Conservation (phyloP, 2,329 filamentous ascomycete genomes). For the Cytospora schulzeri region DNA sequence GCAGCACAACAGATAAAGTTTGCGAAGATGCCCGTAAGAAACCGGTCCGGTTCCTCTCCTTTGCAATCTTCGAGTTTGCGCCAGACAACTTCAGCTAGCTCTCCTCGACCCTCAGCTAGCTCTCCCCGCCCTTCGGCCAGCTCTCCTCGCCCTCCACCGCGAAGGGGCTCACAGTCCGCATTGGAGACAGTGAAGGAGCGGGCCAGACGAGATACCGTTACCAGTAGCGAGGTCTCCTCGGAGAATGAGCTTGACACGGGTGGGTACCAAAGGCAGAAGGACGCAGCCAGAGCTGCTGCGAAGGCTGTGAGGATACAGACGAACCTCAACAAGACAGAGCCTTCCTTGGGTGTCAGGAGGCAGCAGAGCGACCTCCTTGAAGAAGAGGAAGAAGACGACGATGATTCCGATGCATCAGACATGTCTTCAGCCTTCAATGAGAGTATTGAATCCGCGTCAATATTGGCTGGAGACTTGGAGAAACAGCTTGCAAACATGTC, state of each 20-base stretch:
- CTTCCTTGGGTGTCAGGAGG: constrained; percentile 45
- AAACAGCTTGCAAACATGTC: constrained; percentile 51
- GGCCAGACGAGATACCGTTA: constrained; percentile 73
- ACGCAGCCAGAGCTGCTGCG: constrained; percentile 61
- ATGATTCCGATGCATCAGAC: constrained; percentile 64
- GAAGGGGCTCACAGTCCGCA: constrained; percentile 72
- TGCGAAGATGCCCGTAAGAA: constrained; percentile 88
- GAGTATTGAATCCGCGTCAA: constrained; percentile 71
- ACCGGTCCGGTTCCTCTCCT: constrained; percentile 85
- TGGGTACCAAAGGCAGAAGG: constrained; percentile 64
- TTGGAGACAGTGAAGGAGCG: constrained; percentile 71
- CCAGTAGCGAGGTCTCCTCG: constrained; percentile 80
- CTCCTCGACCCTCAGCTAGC: constrained; percentile 49
- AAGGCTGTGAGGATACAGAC: constrained; percentile 55
- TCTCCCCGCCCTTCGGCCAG: constrained; percentile 51
- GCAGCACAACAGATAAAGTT: constrained; percentile 93
- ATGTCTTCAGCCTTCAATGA: constrained; percentile 66
- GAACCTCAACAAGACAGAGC: constrained; percentile 53
- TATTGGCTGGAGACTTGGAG: constrained; percentile 66
- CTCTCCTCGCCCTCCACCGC: constrained; percentile 50
- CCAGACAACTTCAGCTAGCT: constrained; percentile 53
- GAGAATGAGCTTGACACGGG: constrained; percentile 76
- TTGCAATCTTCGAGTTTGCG: constrained; percentile 67
- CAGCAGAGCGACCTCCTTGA: constrained; percentile 55
- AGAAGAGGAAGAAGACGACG: constrained; percentile 54